Evolutionary conservation across 164 flowering plant species (phyloP).

Genomic region (Akebia trifoliata): DNA sequence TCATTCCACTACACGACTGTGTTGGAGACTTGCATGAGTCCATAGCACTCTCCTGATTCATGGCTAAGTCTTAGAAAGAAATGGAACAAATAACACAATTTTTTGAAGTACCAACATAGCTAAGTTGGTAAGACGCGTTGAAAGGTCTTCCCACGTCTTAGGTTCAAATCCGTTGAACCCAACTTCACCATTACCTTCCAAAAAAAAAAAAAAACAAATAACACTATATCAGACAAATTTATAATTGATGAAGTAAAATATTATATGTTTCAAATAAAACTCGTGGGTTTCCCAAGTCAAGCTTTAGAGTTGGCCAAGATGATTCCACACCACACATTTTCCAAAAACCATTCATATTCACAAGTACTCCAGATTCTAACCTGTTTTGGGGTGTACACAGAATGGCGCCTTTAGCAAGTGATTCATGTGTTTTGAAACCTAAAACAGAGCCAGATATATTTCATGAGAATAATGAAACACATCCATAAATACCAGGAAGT

Average conservation of each 20-base stretch:
- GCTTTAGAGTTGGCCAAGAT: background rate
- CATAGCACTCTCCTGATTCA: too few species aligned
- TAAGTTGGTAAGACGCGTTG: too few species aligned
- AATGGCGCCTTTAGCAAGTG: constrained; percentile 97
- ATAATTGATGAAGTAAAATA: background rate
- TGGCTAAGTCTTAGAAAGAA: too few species aligned
- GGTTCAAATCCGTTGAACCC: too few species aligned
- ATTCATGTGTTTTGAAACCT: constrained; percentile 96
- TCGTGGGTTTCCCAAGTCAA: background rate
- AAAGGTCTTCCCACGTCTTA: too few species aligned
- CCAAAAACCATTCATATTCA: background rate
- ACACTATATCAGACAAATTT: background rate
- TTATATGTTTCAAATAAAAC: background rate
- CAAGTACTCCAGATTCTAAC: constrained; percentile 34
- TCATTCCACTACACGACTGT: too few species aligned
- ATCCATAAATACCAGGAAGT: background rate
- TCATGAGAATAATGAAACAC: constrained; percentile 6
- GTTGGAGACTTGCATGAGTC: too few species aligned
- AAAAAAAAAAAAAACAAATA: background rate
- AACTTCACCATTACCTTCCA: background rate
- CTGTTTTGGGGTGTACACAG: constrained; percentile 98
- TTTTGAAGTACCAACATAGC: too few species aligned
- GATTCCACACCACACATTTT: background rate
- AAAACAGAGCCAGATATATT: constrained; percentile 8
- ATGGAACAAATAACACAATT: too few species aligned